Percentiles rank a stretch among this genome's conserved stretches.
Evolutionary conservation across 2,329 filamentous ascomycete genomes (phyloP).

Genomic region (Fusarium setosum): DNA sequence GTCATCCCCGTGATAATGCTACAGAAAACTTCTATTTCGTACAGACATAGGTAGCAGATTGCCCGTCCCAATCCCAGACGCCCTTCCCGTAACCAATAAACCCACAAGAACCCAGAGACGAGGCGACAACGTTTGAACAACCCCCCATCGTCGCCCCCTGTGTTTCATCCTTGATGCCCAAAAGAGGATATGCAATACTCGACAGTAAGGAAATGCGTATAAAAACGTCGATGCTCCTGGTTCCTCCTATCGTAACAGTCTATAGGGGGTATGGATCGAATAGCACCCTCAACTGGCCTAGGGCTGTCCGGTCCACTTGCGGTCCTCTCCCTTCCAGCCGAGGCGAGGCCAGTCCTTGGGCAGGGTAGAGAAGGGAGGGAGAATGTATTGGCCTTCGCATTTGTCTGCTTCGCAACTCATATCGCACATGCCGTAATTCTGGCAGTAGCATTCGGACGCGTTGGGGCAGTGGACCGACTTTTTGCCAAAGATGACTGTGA

Average conservation of each 20-base stretch:
- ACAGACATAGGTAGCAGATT: constrained; percentile 36
- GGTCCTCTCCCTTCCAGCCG: constrained; percentile 44
- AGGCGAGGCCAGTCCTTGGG: constrained; percentile 69
- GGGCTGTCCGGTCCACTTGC: constrained; percentile 39
- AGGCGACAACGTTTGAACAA: background rate
- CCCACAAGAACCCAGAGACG: constrained; percentile 23
- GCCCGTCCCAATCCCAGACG: constrained; percentile 36
- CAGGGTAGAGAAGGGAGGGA: constrained; percentile 68
- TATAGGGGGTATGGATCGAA: constrained; percentile 1
- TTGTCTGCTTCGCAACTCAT: constrained; percentile 54
- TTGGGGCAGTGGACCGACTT: constrained; percentile 69
- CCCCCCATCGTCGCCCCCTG: background rate
- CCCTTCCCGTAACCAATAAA: constrained; percentile 31
- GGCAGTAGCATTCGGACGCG: constrained; percentile 73
- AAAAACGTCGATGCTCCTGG: constrained; percentile 7
- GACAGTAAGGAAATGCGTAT: constrained; percentile 5
- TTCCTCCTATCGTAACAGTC: constrained; percentile 22
- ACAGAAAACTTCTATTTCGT: constrained; percentile 29
- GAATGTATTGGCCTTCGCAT: constrained; percentile 68
- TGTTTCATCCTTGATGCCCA: constrained; percentile 4
- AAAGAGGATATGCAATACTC: constrained; percentile 3
- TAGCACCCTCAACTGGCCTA: constrained; percentile 12
- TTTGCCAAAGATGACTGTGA: constrained; percentile 68
- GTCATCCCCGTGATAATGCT: constrained; percentile 20
- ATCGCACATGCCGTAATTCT: constrained; percentile 71